Percentiles rank a stretch among this genome's conserved stretches.
phyloP scores from a whole-genome alignment of 2,329 filamentous ascomycete genomes.

The Xylaria sp. region DNA sequence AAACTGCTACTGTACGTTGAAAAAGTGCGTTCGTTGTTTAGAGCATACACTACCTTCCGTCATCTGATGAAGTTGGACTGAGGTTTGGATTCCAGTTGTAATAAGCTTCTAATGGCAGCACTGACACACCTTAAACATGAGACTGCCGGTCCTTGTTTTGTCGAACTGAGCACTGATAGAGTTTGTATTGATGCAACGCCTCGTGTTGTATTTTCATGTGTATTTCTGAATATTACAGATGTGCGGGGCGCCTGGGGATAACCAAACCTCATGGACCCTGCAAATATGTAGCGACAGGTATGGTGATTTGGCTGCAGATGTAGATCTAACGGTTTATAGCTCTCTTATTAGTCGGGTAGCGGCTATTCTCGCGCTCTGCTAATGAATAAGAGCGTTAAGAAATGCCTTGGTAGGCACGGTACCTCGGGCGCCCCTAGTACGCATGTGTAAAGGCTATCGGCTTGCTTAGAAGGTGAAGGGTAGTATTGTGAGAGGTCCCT shows the following conservation, averaged over 20 bases:
- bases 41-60: neutral
- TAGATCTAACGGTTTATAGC: neutral
- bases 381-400: neutral
- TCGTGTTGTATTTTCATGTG: constrained; percentile 8
- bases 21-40: neutral
- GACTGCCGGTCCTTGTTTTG: constrained; percentile 14
- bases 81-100: neutral
- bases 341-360: neutral
- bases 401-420: too few relatives aligned
- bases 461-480: neutral
- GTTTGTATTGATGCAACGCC: constrained; percentile 10
- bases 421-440: too few relatives aligned
- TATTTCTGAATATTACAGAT: neutral
- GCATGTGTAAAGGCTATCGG: neutral
- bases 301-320: constrained; percentile 6
- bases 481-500: constrained; percentile 7
- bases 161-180: neutral
- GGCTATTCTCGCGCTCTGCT: neutral
- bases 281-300: neutral
- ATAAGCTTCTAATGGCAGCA: constrained; percentile 24
- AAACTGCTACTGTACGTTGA: neutral
- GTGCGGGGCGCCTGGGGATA: neutral
- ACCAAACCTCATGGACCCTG: neutral
- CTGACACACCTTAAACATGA: constrained; percentile 29
- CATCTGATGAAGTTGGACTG: constrained; percentile 9